Evolutionary conservation across 371 early-diverging fungal species (phyloP), one percentile per base, ranked within the genome.

Genomic region (Dichotomocladium elegans): DNA sequence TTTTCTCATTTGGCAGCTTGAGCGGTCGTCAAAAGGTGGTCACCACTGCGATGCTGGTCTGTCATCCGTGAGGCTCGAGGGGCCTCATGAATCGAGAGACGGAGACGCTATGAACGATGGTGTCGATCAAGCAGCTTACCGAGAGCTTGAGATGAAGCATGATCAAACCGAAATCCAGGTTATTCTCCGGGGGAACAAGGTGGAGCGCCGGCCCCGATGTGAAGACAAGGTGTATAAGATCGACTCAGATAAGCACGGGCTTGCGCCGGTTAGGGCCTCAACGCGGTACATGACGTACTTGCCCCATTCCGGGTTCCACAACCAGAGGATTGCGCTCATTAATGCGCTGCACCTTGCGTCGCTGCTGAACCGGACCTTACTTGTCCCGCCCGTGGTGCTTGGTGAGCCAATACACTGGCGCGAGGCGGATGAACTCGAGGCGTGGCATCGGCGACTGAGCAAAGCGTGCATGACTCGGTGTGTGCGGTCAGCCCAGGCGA

Each of bases 241-340:
- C 7, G 19, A 21, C 11, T 11, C 41, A 10, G 63, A 62, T 41
- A 34, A 62, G 7, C 29, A 41, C 11, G 52, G 42, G 21, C 29
- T 62, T 7, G 57, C 63, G 26, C 45, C 53, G 1, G 57, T 49
- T 8, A 49, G 54, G 25, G 33, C 28, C 2, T 21, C 41, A 26
- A 64, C 68, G 47, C 66, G 64, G 24, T 84, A 68, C 37, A 45
- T 84, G 1, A 64, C 72, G 10, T 84, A 72, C 58, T 43, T 80
- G 22, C 82, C 82, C 9, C 85, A 84, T 48, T 81, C 80, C n/a
- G 85, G 85, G 3, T 74, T 82, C 51, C 80, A 82, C 33, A 84
- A 84, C 46, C 85, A 84, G 43, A 63, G 80, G 15, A 77, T 80
- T 19, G 64, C 79, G 17, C 63, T 82, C 28, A 70, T 76, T 34